Percentiles rank a stretch among this genome's conserved stretches.
Evolutionary conservation across 306 rosid species (phyloP).

Genomic region (Lathyrus oleraceus): DNA sequence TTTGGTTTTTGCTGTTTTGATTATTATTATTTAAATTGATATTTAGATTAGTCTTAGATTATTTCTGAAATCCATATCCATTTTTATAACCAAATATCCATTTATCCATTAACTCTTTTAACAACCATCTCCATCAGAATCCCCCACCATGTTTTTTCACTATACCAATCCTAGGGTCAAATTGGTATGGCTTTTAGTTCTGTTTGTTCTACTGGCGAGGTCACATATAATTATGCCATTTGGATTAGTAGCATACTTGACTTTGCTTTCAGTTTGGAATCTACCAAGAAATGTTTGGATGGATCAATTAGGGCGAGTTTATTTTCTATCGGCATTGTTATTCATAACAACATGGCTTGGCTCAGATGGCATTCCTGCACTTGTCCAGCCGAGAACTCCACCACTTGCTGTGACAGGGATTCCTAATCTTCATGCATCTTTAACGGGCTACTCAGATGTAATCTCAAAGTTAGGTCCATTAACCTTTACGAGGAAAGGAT

Average conservation of each 20-base stretch:
- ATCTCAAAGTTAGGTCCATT: conserved; percentile 84
- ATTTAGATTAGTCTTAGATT: too few species aligned
- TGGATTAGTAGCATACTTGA: conserved; percentile 73
- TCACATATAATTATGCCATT: conserved; percentile 67
- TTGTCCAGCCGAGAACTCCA: conserved; percentile 85
- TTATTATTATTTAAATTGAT: too few species aligned
- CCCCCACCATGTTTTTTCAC: too few species aligned
- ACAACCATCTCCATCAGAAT: too few species aligned
- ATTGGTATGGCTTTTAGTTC: conserved; percentile 97
- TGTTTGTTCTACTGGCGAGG: conserved; percentile 88
- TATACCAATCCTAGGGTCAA: too few species aligned
- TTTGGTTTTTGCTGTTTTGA: too few species aligned
- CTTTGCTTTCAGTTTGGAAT: conserved; percentile 72
- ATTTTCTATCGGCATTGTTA: conserved; percentile 78
- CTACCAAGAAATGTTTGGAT: conserved; percentile 79
- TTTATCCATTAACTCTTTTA: too few species aligned
- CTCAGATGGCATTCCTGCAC: conserved; percentile 84
- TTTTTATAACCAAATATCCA: too few species aligned
- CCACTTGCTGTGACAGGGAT: conserved; percentile 76
- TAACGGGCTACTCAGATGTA: conserved; percentile 77
- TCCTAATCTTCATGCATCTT: conserved; percentile 71
- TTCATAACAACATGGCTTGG: conserved; percentile 84
- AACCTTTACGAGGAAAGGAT: conserved; percentile 86
- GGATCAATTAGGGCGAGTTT: conserved; percentile 95
- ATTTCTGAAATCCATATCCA: too few species aligned